Base-by-base conservation (phyloP, 768 basidiomycete species). In the Paxillus involutus region DNA sequence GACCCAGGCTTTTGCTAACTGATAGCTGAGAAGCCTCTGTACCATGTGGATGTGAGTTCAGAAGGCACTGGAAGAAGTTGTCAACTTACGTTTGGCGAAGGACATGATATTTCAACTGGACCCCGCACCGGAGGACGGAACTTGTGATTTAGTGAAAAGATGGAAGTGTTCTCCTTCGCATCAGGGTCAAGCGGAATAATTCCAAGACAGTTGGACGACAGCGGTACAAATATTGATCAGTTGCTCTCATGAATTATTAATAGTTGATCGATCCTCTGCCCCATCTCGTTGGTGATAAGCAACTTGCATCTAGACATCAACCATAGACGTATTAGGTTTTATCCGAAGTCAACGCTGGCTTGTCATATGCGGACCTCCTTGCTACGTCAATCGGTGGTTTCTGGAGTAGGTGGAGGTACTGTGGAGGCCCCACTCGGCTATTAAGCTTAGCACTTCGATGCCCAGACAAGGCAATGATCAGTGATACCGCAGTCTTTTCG, bases 1-100 rank as follows among this genome's bases (percentile, higher is more conserved):
- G 13, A 82, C 94, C 41, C 83, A 84, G 40, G 96, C 96, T 1
- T 98, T 98, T 66, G 80, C 81, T 29, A 86, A 81, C 64, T 84
- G 70, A 59, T 55, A 51, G 26, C n/a, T 19, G 36, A 39, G 37
- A 39, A 32, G 21, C 16, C 51, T 41, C 42, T 53, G 14, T 46
- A 33, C 33, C 7, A 29, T 44, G 26, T 17, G 30, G 29, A 2
- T 30, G 30, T 45, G 19, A 29, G 44, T 16, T 45, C 44, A 45
- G 44, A 45, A 45, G 26, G 26, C 26, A 26, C 26, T 26, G 26
- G 6, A 26, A 26, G 6, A 26, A 26, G 2, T 26, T 26, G 26
- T 26, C 26, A 21, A 32, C 11, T 32, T 32, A 32, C 32, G 32
- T 32, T 26, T 26, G 2, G 32, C 32, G 52, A 17, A 41, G 17